Evolutionary conservation across 257 asterid species (phyloP), one percentile per base, ranked within the genome.

Genomic region (Mitragyna speciosa): DNA sequence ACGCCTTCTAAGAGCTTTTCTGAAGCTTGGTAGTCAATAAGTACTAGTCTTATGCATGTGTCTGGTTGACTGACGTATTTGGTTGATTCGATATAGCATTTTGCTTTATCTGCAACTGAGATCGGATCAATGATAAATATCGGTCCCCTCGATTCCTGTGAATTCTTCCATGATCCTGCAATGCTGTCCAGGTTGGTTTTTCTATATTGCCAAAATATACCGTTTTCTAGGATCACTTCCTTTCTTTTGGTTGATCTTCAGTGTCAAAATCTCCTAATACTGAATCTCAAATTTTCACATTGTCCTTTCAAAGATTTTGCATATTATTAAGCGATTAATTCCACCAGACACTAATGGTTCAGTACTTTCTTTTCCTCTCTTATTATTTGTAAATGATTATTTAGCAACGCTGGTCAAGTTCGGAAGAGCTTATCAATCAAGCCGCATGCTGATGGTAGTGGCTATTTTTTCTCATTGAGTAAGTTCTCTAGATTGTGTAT

Each of bases 161-260:
- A 93, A 82, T 95, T 95, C 89, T 93, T 95, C 84, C 98, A 95
- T 66, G 99, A 93, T 79, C 99, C 97, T 59, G 87, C 98, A 78
- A 95, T 93, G 96, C 78, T 59, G 75, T 90, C 98, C 36, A 93
- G 98, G 99, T 93, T 82, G 80, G 71, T 84, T 78, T 77, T 70
- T 61, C 47, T 73, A 26, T 15, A 45, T 52, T 61, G 70, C 36
- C 67, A 19, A 36, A 12, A 66, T 61, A 36, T 10, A n/a, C 8
- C 12, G 15, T 48, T 79, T n/a, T 48, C 28, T 26, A 48, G 31
- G 41, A 66, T 54, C 24, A 73, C 39, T 65, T 61, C 36, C 26
- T 51, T 39, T 48, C 26, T 51, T 39, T 15, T 39, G 28, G 47
- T 6, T 6, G 41, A 43, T 19, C 39, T 24, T 41, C 31, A 72